A percentile compares a stretch with the other conserved stretches of the same genome.
Conservation (phyloP, 129 eudicot species). For the Oenanthe sinensis region DNA sequence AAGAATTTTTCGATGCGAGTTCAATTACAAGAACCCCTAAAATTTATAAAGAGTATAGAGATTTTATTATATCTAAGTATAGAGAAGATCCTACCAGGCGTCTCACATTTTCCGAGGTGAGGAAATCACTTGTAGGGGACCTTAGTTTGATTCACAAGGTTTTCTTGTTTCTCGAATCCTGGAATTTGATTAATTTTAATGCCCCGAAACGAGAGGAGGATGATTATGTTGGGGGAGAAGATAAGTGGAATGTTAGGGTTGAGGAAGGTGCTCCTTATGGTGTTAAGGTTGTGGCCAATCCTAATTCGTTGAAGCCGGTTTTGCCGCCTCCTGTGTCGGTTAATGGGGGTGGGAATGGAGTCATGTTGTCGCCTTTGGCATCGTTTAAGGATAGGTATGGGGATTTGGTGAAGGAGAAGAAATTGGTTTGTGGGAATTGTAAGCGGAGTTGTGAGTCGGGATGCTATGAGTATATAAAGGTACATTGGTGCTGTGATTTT, state of each 20-base stretch:
- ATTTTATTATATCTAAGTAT: slow-evolving; percentile 69
- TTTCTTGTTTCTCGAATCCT: slow-evolving; percentile 54
- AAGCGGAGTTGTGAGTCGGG: slow-evolving; percentile 44
- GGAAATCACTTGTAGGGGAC: slow-evolving; percentile 83
- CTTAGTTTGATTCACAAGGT: slow-evolving; percentile 57
- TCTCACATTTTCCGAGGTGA: slow-evolving; percentile 71
- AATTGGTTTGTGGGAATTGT: slow-evolving; percentile 60
- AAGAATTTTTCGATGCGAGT: slow-evolving; percentile 69
- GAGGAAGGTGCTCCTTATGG: slow-evolving; percentile 97
- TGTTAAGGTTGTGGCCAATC: slow-evolving; percentile 77
- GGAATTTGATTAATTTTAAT: slow-evolving; percentile 82
- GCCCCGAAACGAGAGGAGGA: slow-evolving; percentile 11
- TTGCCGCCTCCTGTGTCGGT: slow-evolving; percentile 20
- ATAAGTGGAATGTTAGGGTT: slow-evolving; percentile 55
- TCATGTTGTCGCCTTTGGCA: slow-evolving; percentile 56
- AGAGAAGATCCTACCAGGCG: slow-evolving; percentile 69
- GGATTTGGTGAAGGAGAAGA: slow-evolving; percentile 34
- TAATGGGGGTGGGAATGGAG: slow-evolving; percentile 29
- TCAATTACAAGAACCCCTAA: slow-evolving; percentile 77
- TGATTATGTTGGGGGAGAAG: slow-evolving; percentile 31
- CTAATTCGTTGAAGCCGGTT: slow-evolving; percentile 68
- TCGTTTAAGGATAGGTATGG: slow-evolving; percentile 66
- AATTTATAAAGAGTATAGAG: slow-evolving; percentile 83
- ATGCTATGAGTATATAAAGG: slow-evolving; percentile 55
- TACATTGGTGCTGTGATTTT: slow-evolving; percentile 7